Base-by-base conservation (phyloP, 441 rosid genomes). In the Melastoma candidum region DNA sequence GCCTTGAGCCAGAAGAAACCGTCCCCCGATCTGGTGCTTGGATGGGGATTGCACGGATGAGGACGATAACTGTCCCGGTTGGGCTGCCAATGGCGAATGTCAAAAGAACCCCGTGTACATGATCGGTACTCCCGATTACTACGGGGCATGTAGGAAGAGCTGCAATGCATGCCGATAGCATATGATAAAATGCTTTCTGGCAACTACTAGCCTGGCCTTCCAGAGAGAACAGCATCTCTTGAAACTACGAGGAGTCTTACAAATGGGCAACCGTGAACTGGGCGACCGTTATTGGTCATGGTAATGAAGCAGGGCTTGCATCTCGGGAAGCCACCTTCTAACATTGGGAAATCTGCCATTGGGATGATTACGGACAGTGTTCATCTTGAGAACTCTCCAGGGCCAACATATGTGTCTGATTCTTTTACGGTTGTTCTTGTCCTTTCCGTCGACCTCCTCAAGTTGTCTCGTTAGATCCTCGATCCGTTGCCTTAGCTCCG, bases 61-160 rank as follows among this genome's bases (percentile, higher is more conserved):
- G 78, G 99, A 93, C 53, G 78, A 74, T 6, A 73, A 49, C 54
- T 93, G 97, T 61, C 64, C 74, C 9, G 43, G 61, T 46, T 93
- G 99, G 96, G 99, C 97, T 55, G 80, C 81, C 32, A 55, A 56
- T 3, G 96, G 97, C 0, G 99, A 93, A 63, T 89, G 97, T 71
- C 70, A 76, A 68, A 89, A 69, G 65, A 93, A 93, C 60, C 87
- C 96, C 8, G 77, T 93, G 13, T 93, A 64, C 75, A 89, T 93
- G 99, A 63, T 78, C 26, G 97, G 99, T 51, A 78, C 97, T 44
- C 84, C 90, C 12, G 96, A 89, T 71, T 86, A 93, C 72, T 89
- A 64, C 1, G 97, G 99, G 48, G 80, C 97, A 0, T 93, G 97
- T 68, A 77, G 87, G 74, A 93, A 80, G 78, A 93, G 97, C 64